Evolutionary conservation across 805 yeast genomes (phyloP), one percentile per base, ranked within the genome.

Genomic region (Candida methanosorbosa): DNA sequence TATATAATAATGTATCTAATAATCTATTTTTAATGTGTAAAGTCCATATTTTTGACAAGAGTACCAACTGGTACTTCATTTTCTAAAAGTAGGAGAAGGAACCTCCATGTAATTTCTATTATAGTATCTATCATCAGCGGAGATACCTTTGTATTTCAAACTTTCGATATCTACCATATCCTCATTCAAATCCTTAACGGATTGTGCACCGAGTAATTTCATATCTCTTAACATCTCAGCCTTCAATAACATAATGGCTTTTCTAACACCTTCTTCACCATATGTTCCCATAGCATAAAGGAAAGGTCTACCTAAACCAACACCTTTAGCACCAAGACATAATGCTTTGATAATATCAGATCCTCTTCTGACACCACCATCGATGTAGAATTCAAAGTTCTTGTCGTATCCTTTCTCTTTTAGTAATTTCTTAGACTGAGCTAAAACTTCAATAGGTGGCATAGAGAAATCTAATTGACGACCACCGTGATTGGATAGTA

Each of bases 361-460:
- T 9, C 83, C 92, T 46, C 90, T 66, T 41, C 86, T 67, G 18
- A 82, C 65, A 25, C 92, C 92, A 35, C 94, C 92, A 49, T 83
- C 92, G 20, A 83, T 54, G 50, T 63, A 81, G 9, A 82, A 68
- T 45, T 79, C 83, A 33, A 81, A 61, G 39, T 71, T 69, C 30
- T 68, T 60, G 29, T 49, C 49, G 7, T 52, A 45, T 24, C 65
- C 59, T 17, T 52, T 52, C 33, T 56, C 52, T 28, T 58, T 63
- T 38, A 74, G 58, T 14, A 63, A 48, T 9, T 72, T 72, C 49
- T 58, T 64, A 15, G 76, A 61, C 43, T 77, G 80, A 4, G 69
- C 72, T 29, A 79, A 60, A 11, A 76, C 68, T 49, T 78, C 77
- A 22, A 79, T 52, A 3, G 82, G 77, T 0, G 84, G 75, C 48